phyloP scores from a whole-genome alignment of 768 basidiomycete species.

The Solioccasus polychromus region DNA sequence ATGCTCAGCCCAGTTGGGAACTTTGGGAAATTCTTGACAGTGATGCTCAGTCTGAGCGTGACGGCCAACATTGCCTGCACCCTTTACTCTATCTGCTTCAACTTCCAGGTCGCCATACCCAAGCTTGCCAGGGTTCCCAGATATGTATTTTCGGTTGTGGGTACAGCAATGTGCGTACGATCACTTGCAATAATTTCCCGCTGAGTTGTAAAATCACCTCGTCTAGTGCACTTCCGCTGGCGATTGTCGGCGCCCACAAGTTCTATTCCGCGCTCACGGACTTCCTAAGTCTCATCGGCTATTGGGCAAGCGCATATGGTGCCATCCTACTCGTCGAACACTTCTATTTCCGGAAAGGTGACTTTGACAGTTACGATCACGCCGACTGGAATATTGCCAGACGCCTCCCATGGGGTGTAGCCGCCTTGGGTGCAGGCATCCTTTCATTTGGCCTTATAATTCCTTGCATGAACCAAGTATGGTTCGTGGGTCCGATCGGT shows the following conservation, averaged over 20 bases:
- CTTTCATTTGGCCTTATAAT: conserved; percentile 56
- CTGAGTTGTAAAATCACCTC: conserved; percentile 5
- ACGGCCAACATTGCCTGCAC: conserved; percentile 80
- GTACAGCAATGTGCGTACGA: conserved; percentile 58
- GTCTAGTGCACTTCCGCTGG: conserved; percentile 58
- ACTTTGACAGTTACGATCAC: conserved; percentile 48
- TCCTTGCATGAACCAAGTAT: conserved; percentile 68
- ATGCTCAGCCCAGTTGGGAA: conserved; percentile 58
- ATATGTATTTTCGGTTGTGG: conserved; percentile 66
- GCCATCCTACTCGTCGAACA: conserved; percentile 67
- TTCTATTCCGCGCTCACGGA: conserved; percentile 66
- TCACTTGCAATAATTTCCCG: background rate
- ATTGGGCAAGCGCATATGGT: conserved; percentile 57
- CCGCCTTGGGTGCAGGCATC: conserved; percentile 52
- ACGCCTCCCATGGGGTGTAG: conserved; percentile 58
- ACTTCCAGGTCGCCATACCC: conserved; percentile 68
- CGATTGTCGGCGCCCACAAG: conserved; percentile 64
- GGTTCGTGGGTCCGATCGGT: conserved; percentile 71
- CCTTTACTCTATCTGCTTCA: conserved; percentile 77
- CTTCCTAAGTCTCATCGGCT: conserved; percentile 68
- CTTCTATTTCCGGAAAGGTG: conserved; percentile 53
- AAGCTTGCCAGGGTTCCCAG: conserved; percentile 56
- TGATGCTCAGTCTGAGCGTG: conserved; percentile 72
- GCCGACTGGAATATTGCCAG: conserved; percentile 49
- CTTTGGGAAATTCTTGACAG: conserved; percentile 71